phyloP scores from a whole-genome alignment of 1,139 yeast species.

The Yamadazyma songkhlaensis region DNA sequence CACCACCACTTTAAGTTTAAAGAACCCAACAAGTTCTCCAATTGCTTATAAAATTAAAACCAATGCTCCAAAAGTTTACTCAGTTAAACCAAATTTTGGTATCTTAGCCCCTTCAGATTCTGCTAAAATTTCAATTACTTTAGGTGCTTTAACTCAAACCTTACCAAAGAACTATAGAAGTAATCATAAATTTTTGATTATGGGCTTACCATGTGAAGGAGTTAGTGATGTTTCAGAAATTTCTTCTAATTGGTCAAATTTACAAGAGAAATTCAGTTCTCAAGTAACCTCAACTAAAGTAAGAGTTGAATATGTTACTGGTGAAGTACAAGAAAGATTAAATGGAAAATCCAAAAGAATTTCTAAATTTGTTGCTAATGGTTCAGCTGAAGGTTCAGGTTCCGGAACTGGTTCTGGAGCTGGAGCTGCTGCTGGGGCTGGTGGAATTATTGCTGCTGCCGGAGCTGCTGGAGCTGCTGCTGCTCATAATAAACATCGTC shows the following conservation, averaged over 20 bases:
- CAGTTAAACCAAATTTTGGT: conserved; percentile 15
- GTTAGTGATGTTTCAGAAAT: conserved; percentile 4
- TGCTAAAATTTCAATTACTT: conserved; percentile 13
- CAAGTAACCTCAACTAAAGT: conserved; percentile 8
- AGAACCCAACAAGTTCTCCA: conserved; percentile 10
- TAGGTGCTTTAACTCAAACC: conserved; percentile 13
- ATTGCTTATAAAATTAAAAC: conserved; percentile 17
- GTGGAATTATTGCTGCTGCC: conserved; percentile 7
- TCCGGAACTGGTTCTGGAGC: conserved; percentile 12
- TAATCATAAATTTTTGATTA: conserved; percentile 15
- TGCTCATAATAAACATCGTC: background rate
- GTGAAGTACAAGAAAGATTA: conserved; percentile 9
- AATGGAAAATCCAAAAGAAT: conserved; percentile 17
- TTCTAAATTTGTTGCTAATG: conserved; percentile 17
- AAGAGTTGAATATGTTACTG: conserved; percentile 12
- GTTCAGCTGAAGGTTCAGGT: conserved; percentile 9
- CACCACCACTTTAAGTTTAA: conserved; percentile 10
- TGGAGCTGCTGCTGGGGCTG: conserved; percentile 7
- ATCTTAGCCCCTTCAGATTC: conserved; percentile 12
- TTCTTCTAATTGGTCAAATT: conserved; percentile 13
- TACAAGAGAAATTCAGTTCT: conserved; percentile 12
- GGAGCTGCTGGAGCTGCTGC: conserved; percentile 2
- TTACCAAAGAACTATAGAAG: conserved; percentile 15
- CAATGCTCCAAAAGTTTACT: conserved; percentile 17
- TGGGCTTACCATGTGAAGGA: conserved; percentile 15